Evolutionary conservation across 495 filamentous ascomycete species (phyloP), one percentile per base, ranked within the genome.

Genomic region (Lepidopterella palustris): DNA sequence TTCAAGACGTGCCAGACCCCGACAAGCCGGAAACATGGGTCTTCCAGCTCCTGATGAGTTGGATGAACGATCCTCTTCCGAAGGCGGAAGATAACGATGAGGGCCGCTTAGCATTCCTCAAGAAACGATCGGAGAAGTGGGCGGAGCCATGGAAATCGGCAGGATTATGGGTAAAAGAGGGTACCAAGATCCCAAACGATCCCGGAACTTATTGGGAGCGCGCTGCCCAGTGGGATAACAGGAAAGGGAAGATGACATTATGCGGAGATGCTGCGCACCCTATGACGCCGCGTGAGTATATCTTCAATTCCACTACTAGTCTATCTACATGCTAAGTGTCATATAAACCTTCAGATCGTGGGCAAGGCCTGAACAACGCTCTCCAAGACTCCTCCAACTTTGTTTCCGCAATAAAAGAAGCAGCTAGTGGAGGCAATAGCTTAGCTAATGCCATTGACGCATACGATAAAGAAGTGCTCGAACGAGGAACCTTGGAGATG

Each of bases 1-100:
- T 80, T 23, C 74, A 76, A 29, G 73, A 80, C 49, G 73, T 67
- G 0, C 56, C 62, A 6, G 73, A 78, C 27, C 61, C 66, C 8
- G 68, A 71, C 23, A 60, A 70, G 5, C 77, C 80, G 6, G 74
- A 75, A 47, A 75, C 66, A 4, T 81, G 78, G 78, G 61, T 58
- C 5, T 80, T 74, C 39, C 65, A 68, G 42, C 15, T 60, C 26
- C 26, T 65, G 29, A 25, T 58, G 11, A 52, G 48, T 11, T 65
- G 62, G 65, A 47, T 32, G 24, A 8, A 58, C 31, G 8, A 42
- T 32, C 40, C 64, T 1, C 52, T 69, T 31, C 66, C 64, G 50
- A 59, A 58, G 1, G 60, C 62, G 50, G 39, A 64, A 31, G 27
- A 49, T 5, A 58, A 20, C 26, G 23, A 58, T 62, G 68, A 66